Evolutionary conservation across 257 asterid genomes (phyloP).

Genomic region (Fraxinus americana): DNA sequence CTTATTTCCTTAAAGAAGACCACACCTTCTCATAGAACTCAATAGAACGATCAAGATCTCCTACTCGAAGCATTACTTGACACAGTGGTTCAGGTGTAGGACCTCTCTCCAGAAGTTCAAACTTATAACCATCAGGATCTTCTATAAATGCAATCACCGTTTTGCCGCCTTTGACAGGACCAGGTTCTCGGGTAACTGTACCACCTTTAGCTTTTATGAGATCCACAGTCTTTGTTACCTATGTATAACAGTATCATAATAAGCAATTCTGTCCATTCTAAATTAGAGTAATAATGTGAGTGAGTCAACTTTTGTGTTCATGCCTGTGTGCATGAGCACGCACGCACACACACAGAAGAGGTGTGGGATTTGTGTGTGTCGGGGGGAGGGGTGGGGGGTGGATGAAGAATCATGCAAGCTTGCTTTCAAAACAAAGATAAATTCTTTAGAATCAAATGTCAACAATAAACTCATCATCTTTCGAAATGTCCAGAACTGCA

Average conservation of each 20-base stretch:
- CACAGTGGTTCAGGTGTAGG: constrained; percentile 97
- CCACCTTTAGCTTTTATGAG: constrained; percentile 96
- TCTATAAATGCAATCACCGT: constrained; percentile 93
- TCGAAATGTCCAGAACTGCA: not conserved
- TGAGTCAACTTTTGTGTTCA: no score
- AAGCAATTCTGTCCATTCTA: not conserved
- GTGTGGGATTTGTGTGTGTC: not conserved
- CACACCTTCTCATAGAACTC: constrained; percentile 85
- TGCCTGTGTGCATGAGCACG: not conserved
- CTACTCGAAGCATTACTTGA: constrained; percentile 99
- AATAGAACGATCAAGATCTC: constrained; percentile 91
- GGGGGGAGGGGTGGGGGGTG: not conserved
- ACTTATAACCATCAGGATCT: constrained; percentile 98
- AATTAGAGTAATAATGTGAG: not conserved
- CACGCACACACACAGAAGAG: not conserved
- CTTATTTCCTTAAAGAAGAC: constrained; percentile 1
- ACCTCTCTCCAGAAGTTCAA: constrained; percentile 95
- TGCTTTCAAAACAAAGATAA: not conserved
- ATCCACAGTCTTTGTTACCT: constrained; percentile 92
- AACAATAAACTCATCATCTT: constrained; percentile 14
- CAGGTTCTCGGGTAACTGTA: constrained; percentile 91
- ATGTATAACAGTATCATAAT: constrained; percentile 6
- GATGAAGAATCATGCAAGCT: not conserved
- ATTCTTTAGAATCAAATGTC: not conserved
- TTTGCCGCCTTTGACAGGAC: constrained; percentile 97